Percentiles rank a stretch among this genome's conserved stretches.
phyloP scores from a whole-genome alignment of 2,329 filamentous ascomycete species.

The Cladorrhinum sp. region DNA sequence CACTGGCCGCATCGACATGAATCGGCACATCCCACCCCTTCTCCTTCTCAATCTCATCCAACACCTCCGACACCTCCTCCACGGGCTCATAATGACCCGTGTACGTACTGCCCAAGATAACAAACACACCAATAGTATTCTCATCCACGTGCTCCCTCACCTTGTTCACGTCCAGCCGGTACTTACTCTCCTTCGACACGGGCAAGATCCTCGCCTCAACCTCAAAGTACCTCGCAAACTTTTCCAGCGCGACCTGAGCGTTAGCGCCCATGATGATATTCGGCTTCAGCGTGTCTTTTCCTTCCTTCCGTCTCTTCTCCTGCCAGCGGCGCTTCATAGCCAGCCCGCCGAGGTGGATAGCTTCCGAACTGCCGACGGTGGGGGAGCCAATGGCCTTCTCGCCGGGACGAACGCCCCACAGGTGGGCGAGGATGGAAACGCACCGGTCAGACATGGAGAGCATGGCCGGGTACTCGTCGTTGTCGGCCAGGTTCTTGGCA shows the following conservation, averaged over 20 bases:
- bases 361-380: conserved; percentile 69
- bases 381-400: conserved; percentile 66
- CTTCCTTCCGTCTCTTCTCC: conserved; percentile 55
- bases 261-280: conserved; percentile 75
- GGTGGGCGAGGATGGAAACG: conserved; percentile 63
- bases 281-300: conserved; percentile 61
- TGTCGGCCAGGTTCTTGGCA: conserved; percentile 69
- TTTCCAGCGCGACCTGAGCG: conserved; percentile 69
- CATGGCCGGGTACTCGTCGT: conserved; percentile 61
- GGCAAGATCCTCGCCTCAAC: conserved; percentile 65
- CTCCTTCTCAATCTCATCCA: conserved; percentile 60
- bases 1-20: conserved; percentile 61
- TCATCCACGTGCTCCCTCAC: conserved; percentile 68
- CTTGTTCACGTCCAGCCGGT: conserved; percentile 59
- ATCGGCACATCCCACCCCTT: conserved; percentile 66
- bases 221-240: conserved; percentile 72
- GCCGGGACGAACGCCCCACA: conserved; percentile 61
- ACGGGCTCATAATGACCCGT: conserved; percentile 73
- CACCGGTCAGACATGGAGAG: conserved; percentile 63
- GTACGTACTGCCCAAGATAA: conserved; percentile 69
- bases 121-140: conserved; percentile 74
- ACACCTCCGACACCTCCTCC: conserved; percentile 61
- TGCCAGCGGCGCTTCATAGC: conserved; percentile 77
- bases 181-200: conserved; percentile 59
- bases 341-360: conserved; percentile 66